A percentile compares a stretch with the other conserved stretches of the same genome.
Conservation (phyloP, 2,329 filamentous ascomycete species). For the Colletotrichum theobromicola region DNA sequence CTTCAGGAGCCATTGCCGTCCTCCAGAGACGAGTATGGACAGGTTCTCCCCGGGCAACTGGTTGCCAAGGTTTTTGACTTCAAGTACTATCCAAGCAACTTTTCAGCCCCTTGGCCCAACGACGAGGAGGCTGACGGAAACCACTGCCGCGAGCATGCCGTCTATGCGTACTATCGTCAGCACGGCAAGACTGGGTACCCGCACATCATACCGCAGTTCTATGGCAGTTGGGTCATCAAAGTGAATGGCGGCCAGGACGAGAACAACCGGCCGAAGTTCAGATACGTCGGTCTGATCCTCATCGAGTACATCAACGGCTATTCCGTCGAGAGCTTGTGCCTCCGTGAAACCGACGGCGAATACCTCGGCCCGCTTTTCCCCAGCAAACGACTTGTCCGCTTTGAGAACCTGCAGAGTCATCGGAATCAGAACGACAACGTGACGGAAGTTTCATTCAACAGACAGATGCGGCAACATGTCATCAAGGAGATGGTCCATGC, state of each 20-base stretch:
- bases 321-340: background rate
- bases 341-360: fast-evolving
- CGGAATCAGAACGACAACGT: too few species aligned
- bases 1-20: background rate
- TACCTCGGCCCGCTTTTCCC: background rate
- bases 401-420: too few species aligned
- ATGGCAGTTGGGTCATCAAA: background rate
- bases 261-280: background rate
- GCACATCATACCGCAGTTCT: background rate
- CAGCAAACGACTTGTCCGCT: background rate
- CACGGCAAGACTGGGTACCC: background rate
- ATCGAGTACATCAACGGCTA: background rate
- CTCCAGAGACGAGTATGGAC: background rate
- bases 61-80: background rate
- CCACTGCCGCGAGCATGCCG: background rate
- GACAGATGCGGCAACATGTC: background rate
- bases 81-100: background rate
- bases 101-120: fast-evolving
- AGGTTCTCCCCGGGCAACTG: fast-evolving
- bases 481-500: background rate
- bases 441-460: too few species aligned
- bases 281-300: background rate
- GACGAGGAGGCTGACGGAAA: background rate
- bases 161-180: background rate
- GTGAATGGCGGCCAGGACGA: fast-evolving